These are phyloP conservation scores for Xylogone sp. DNA, from an alignment of 2,329 filamentous ascomycete genomes.

Conservation along the genomic window DNA sequence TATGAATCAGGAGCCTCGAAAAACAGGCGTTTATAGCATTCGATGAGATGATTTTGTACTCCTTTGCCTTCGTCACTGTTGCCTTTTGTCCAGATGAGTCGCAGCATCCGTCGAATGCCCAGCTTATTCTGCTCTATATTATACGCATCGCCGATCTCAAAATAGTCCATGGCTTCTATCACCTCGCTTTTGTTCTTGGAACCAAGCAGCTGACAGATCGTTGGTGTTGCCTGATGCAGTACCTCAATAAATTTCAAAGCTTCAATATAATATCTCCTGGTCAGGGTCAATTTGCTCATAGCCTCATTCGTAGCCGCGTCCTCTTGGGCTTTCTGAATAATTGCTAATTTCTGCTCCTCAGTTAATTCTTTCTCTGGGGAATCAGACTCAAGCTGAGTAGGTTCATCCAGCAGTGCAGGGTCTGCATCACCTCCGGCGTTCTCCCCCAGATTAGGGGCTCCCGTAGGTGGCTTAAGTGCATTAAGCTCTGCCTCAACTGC, in stretches of 20 bases:
- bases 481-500: slow-evolving; percentile 80
- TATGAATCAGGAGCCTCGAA: slow-evolving; percentile 93
- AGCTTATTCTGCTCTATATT: slow-evolving; percentile 90
- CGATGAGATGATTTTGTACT: slow-evolving; percentile 92
- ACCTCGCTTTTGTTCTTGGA: slow-evolving; percentile 98
- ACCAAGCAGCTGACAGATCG: slow-evolving; percentile 81
- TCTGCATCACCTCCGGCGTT: slow-evolving; percentile 69
- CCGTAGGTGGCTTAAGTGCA: slow-evolving; percentile 73
- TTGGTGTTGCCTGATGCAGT: slow-evolving; percentile 75
- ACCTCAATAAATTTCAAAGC: slow-evolving; percentile 92
- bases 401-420: slow-evolving; percentile 77
- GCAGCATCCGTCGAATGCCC: slow-evolving; percentile 92
- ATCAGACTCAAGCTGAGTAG: slow-evolving; percentile 68
- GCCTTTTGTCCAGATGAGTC: slow-evolving; percentile 98
- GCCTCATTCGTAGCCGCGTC: slow-evolving; percentile 87
- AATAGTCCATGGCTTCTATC: slow-evolving; percentile 98
- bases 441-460: slow-evolving; percentile 68
- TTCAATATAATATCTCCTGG: slow-evolving; percentile 87
- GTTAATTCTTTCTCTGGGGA: slow-evolving; percentile 71
- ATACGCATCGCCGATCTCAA: slow-evolving; percentile 92
- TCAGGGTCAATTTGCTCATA: slow-evolving; percentile 82
- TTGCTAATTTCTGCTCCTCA: slow-evolving; percentile 72
- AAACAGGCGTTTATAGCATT: slow-evolving; percentile 93
- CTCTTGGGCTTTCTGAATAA: slow-evolving; percentile 75
- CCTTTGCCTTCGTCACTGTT: slow-evolving; percentile 99